Conservation (phyloP, 192 early-diverging fungal genomes). For the Spizellomyces punctatus region DNA sequence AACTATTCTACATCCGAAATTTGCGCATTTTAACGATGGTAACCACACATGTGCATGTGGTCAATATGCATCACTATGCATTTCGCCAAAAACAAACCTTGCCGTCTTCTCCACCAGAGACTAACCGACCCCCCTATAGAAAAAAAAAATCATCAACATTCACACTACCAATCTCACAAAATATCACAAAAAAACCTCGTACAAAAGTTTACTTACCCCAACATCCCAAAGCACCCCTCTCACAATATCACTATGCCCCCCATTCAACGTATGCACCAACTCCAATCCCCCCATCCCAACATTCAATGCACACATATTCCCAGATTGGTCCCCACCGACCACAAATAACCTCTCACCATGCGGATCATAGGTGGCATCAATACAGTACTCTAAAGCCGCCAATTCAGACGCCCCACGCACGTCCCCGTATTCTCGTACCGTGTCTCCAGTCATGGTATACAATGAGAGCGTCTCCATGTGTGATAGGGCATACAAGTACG, state of each 20-base stretch:
- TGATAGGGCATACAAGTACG: constrained; percentile 85
- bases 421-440: constrained; percentile 72
- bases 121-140: constrained; percentile 52
- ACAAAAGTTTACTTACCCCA: constrained; percentile 8
- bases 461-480: constrained; percentile 92
- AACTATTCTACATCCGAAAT: too few species aligned
- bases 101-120: constrained; percentile 82
- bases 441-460: constrained; percentile 60
- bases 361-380: constrained; percentile 79
- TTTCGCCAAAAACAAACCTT: constrained; percentile 70
- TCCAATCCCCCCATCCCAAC: constrained; percentile 76
- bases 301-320: constrained; percentile 78
- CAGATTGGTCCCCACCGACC: constrained; percentile 79
- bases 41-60: too few species aligned
- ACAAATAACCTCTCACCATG: constrained; percentile 73
- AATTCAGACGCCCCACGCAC: constrained; percentile 59
- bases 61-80: neutral
- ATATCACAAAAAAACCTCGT: too few species aligned
- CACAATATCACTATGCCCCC: constrained; percentile 86
- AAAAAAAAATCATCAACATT: neutral
- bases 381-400: constrained; percentile 74
- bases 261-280: constrained; percentile 73
- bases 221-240: constrained; percentile 76
- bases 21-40: too few species aligned
- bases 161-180: constrained; percentile 9